Percentiles rank a stretch among this genome's conserved stretches.
Evolutionary conservation across 768 basidiomycete species (phyloP).

Genomic region (Aureoboletus auriporus): DNA sequence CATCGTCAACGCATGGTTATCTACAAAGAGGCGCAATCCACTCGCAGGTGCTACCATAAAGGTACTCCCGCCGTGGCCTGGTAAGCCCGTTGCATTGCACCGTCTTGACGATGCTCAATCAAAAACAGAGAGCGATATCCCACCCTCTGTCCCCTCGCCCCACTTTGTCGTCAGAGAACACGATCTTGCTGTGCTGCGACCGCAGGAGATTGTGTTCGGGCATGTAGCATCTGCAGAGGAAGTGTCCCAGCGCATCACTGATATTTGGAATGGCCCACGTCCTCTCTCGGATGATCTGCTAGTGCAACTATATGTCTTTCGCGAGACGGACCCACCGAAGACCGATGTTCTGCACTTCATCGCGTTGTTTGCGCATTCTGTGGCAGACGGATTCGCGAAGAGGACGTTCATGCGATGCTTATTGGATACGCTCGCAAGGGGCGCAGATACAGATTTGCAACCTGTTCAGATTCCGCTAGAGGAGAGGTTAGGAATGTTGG

Average conservation of each 20-base stretch:
- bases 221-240: slow-evolving; percentile 33
- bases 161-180: slow-evolving; percentile 41
- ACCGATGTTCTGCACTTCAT: slow-evolving; percentile 38
- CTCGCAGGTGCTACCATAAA: background rate
- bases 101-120: background rate
- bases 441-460: background rate
- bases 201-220: slow-evolving; percentile 38
- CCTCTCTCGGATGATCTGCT: slow-evolving; percentile 40
- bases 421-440: slow-evolving; percentile 36
- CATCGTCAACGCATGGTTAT: background rate
- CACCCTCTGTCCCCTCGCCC: background rate
- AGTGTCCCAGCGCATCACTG: slow-evolving; percentile 26
- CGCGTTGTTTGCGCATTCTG: slow-evolving; percentile 43
- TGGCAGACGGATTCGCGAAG: slow-evolving; percentile 48
- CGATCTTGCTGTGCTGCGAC: slow-evolving; percentile 26
- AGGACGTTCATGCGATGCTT: slow-evolving; percentile 41
- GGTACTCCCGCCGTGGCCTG: background rate
- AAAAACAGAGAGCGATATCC: background rate
- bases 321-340: slow-evolving; percentile 28
- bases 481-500: slow-evolving; percentile 38
- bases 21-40: slow-evolving; percentile 1
- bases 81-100: background rate
- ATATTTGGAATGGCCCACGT: slow-evolving; percentile 31
- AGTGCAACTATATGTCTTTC: slow-evolving; percentile 40
- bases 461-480: slow-evolving; percentile 25